phyloP scores from a whole-genome alignment of 345 rosid species.

The Sisymbrium irio region DNA sequence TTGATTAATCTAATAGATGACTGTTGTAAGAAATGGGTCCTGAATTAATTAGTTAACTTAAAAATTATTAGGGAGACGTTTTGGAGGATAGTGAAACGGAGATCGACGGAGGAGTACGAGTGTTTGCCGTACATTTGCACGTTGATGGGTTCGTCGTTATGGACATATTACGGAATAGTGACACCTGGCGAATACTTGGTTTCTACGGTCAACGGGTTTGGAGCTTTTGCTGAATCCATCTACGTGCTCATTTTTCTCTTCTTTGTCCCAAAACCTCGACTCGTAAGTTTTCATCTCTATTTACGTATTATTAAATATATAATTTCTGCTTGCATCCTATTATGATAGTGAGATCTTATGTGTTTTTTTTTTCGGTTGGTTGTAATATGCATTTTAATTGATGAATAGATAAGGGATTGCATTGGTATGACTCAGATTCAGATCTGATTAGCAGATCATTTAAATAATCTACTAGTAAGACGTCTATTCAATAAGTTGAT shows the following conservation, averaged over 20 bases:
- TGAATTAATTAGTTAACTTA: neutral
- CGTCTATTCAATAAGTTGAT: neutral
- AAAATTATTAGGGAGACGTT: conserved; percentile 47
- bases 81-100: conserved; percentile 43
- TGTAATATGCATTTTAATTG: neutral
- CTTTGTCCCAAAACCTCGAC: conserved; percentile 41
- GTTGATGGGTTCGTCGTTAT: conserved; percentile 54
- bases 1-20: neutral
- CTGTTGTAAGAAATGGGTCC: neutral
- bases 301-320: neutral
- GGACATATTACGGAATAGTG: conserved; percentile 78
- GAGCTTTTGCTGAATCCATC: conserved; percentile 51
- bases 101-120: conserved; percentile 68
- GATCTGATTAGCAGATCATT: conserved; percentile 21
- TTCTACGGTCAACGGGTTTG: conserved; percentile 73
- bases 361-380: neutral
- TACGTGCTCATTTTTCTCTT: conserved; percentile 52
- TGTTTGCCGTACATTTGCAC: conserved; percentile 76
- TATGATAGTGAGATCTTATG: neutral
- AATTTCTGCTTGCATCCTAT: neutral
- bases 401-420: conserved; percentile 11
- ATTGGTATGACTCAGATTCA: conserved; percentile 24
- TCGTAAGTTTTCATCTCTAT: conserved; percentile 32
- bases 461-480: neutral
- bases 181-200: conserved; percentile 69